Evolutionary conservation across 2,329 filamentous ascomycete species (phyloP), one percentile per base, ranked within the genome.

Genomic region (Neocatenulostroma microsporum): DNA sequence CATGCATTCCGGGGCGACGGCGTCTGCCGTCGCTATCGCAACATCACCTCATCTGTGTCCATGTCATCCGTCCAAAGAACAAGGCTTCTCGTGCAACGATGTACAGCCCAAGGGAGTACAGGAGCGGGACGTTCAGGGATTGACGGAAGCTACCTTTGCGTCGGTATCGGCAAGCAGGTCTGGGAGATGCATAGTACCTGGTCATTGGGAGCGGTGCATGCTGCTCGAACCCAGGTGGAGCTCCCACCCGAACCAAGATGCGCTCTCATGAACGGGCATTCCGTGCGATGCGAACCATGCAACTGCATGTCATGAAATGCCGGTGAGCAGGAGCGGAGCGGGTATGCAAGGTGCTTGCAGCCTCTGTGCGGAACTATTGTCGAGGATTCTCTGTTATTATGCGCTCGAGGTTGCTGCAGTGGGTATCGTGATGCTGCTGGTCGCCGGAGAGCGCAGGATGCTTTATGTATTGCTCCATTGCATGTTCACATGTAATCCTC

Each of bases 191-290:
- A 17, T 8, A 21, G n/a, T 20, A 39, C 30, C 36, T 34, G 36
- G 36, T 39, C 21, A 24, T 21, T 20, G 36, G 36, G 23, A 26
- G 12, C 28, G 13, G 15, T 14, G 28, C 28, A 30, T 30, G 28
- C 28, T 30, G 24, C 11, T 21, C 13, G n/a, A 17, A n/a, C 14
- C n/a, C 27, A 28, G 21, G 17, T 19, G 29, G 25, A 30, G 26
- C 29, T 17, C 23, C 27, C 5, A 17, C 13, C 36, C 36, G 36
- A 14, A 31, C 36, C 34, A 29, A 36, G 34, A 36, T 36, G 31
- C 10, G 11, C 17, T 18, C 13, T 10, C 18, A 32, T 21, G 30
- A 10, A 32, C 30, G 27, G 23, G 9, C 23, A 25, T 25, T 25
- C 23, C 9, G 23, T n/a, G 23, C 23, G 23, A 25, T 33, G 30